Conservation (phyloP, 148 eudicot species). For the Rhododendron mucronatum region DNA sequence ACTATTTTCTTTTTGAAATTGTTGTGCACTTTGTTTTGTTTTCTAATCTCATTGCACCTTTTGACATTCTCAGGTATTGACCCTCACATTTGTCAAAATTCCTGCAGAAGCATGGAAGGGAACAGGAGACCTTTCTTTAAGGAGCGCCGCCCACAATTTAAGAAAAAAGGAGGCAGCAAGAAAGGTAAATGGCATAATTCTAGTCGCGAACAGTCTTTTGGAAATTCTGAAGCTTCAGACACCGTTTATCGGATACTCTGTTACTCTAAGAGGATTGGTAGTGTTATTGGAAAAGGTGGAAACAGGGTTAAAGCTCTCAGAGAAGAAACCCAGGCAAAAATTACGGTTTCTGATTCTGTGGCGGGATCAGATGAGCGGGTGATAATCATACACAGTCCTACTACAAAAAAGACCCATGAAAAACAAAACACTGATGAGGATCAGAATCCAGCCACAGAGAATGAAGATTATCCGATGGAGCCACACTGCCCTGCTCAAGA, state of each 20-base stretch:
- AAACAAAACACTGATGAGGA: conserved; percentile 14
- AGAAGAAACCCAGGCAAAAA: conserved; percentile 70
- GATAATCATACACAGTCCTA: conserved; percentile 51
- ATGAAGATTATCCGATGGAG: conserved; percentile 31
- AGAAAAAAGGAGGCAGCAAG: conserved; percentile 45
- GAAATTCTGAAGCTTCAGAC: conserved; percentile 45
- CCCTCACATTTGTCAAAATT: neutral
- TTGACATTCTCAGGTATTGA: conserved; percentile 9
- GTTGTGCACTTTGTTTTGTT: neutral
- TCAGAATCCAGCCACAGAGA: conserved; percentile 20
- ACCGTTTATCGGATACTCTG: conserved; percentile 71
- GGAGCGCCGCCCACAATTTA: conserved; percentile 41
- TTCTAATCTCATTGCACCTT: conserved; percentile 4
- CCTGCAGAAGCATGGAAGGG: conserved; percentile 41
- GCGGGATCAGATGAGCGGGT: conserved; percentile 80
- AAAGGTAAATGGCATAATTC: conserved; percentile 36
- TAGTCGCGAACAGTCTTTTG: conserved; percentile 33
- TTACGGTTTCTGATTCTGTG: conserved; percentile 64
- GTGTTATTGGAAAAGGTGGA: conserved; percentile 88
- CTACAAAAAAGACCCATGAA: conserved; percentile 25
- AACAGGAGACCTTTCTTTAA: conserved; percentile 31
- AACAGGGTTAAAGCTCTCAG: conserved; percentile 60
- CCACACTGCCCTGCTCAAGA: conserved; percentile 70
- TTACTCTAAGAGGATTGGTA: conserved; percentile 63
- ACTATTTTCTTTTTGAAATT: neutral